Base-by-base conservation (phyloP, 2,329 filamentous ascomycete genomes). In the Calycina herbarum region DNA sequence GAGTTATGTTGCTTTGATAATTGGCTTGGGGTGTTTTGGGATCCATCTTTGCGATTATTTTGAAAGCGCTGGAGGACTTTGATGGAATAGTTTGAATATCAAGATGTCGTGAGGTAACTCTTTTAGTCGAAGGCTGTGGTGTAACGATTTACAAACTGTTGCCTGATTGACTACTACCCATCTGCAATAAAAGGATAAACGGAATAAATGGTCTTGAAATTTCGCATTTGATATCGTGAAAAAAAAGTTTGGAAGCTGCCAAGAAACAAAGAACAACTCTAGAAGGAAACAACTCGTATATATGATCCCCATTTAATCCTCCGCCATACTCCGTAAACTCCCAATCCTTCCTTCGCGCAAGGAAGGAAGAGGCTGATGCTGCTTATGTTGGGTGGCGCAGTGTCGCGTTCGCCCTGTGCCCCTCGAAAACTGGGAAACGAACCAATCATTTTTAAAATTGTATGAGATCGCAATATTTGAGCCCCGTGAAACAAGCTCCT, bases 271-370 rank as follows among this genome's bases (percentile, higher is more conserved):
- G 29, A 31, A 31, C 33, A 35, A 57, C n/a, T 31, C n/a, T 51
- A 51, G 45, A 51, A 51, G 45, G 45, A 51, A 51, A 51, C 45
- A 51, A 24, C 45, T 51, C 45, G 45, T 51, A 51, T 51, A 51
- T 51, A 51, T 51, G 45, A 51, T 24, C 45, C 45, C 45, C 45
- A 51, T 27, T 51, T 27, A 51, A 51, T 27, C 20, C 45, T 51
- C 45, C n/a, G n/a, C 20, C n/a, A 24, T 24, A 20, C 20, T 20
- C 20, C 20, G 20, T 20, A 11, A 51, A 51, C 8, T 24, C n/a
- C 20, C n/a, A 20, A 24, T 24, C n/a, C 45, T 51, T 51, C 45
- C 45, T 51, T 51, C 45, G 8, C 45, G 6, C 3, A 24, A 51
- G 45, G n/a, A 51, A 51, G 45, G 45, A 51, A 27, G 45, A 51